A percentile compares a stretch with the other conserved stretches of the same genome.
phyloP scores from a whole-genome alignment of 148 eudicot species.

The Simmondsia chinensis region DNA sequence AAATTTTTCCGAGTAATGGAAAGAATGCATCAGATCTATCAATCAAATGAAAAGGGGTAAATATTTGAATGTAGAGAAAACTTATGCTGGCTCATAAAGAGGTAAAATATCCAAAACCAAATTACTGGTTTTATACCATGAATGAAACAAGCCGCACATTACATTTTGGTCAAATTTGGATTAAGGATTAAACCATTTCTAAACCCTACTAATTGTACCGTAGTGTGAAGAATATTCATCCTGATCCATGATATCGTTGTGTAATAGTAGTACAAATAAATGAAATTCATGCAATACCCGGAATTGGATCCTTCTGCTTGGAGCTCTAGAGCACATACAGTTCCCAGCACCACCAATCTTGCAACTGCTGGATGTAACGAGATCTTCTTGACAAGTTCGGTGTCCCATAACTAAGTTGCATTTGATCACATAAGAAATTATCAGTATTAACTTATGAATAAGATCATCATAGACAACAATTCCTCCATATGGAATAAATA shows the following conservation, averaged over 20 bases:
- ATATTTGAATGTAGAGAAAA: too few relatives aligned
- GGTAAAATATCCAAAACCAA: too few relatives aligned
- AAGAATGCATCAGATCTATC: too few relatives aligned
- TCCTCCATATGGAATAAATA: not conserved
- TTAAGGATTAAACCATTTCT: too few relatives aligned
- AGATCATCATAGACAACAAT: not conserved
- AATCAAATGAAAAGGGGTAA: too few relatives aligned
- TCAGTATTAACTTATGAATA: too few relatives aligned
- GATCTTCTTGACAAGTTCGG: constrained; percentile 49
- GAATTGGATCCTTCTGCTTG: constrained; percentile 60
- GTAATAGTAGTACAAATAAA: not conserved
- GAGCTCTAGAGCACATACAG: constrained; percentile 81
- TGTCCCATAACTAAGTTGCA: constrained; percentile 66
- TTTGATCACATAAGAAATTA: constrained; percentile 4
- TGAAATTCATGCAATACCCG: constrained; percentile 39
- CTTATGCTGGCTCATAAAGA: too few relatives aligned
- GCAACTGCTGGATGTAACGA: constrained; percentile 58
- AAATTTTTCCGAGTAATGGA: too few relatives aligned
- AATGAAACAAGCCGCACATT: too few relatives aligned
- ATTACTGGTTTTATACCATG: too few relatives aligned
- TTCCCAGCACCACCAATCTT: constrained; percentile 74
- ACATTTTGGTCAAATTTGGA: too few relatives aligned
- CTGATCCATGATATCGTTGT: not conserved
- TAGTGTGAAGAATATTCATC: not conserved
- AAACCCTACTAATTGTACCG: not conserved